Percentiles rank a stretch among this genome's conserved stretches.
phyloP scores from a whole-genome alignment of 2,329 filamentous ascomycete species.

The Venturia carpophila region DNA sequence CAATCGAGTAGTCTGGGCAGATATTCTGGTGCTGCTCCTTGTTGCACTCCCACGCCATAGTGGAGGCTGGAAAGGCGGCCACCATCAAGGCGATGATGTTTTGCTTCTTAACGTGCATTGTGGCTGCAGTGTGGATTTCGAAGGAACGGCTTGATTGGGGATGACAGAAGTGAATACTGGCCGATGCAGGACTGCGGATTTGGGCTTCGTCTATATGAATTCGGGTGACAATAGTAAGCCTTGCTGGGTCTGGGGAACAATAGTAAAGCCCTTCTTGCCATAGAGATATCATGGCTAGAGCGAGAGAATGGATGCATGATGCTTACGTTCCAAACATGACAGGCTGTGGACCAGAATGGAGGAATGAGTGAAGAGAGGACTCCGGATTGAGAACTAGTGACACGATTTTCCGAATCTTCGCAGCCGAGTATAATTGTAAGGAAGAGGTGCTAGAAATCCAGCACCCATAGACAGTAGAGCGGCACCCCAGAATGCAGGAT shows the following conservation, averaged over 20 bases:
- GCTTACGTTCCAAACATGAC: background rate
- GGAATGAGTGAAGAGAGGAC: background rate
- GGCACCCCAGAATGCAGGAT: constrained; percentile 46
- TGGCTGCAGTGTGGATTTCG: background rate
- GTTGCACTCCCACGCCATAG: background rate
- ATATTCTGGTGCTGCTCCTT: background rate
- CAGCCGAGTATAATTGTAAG: constrained; percentile 47
- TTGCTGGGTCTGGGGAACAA: background rate
- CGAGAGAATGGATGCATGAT: background rate
- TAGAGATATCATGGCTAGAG: background rate
- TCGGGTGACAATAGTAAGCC: background rate
- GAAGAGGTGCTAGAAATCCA: constrained; percentile 44
- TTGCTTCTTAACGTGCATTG: background rate
- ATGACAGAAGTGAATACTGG: background rate
- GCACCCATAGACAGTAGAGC: constrained; percentile 39
- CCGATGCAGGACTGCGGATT: background rate
- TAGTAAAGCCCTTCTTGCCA: background rate
- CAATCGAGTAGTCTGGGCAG: background rate
- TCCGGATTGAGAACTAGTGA: constrained; percentile 35
- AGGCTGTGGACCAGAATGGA: too few species aligned
- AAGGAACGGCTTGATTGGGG: background rate
- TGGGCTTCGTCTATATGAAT: background rate
- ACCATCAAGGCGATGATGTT: background rate
- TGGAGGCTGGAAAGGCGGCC: background rate
- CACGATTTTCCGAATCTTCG: constrained; percentile 43